These are phyloP conservation scores for Linum trigynum DNA, from an alignment of 345 rosid genomes.

Conservation along the genomic window DNA sequence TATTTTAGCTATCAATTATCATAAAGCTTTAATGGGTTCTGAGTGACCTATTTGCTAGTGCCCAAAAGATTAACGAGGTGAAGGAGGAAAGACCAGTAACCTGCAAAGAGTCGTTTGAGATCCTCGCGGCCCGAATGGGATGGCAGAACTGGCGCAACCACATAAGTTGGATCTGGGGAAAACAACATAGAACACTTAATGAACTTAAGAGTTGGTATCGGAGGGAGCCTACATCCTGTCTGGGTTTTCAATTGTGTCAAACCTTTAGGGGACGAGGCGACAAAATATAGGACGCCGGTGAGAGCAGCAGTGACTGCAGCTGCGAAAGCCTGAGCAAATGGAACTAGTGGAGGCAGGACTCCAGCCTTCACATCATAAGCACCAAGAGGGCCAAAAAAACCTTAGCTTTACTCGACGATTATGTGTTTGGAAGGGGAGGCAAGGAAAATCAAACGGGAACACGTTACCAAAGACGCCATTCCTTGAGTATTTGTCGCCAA, in stretches of 20 bases:
- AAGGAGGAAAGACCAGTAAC: slow-evolving; percentile 22
- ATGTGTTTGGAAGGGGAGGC: not conserved
- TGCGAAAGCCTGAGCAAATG: slow-evolving; percentile 95
- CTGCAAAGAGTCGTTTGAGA: slow-evolving; percentile 79
- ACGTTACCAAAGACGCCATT: slow-evolving; percentile 69
- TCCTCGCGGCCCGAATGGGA: slow-evolving; percentile 62
- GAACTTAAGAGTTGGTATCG: not conserved
- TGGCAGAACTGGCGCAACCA: slow-evolving; percentile 72
- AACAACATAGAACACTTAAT: slow-evolving; percentile 9
- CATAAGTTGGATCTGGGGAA: slow-evolving; percentile 68
- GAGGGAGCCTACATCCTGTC: not conserved
- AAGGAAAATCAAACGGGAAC: not conserved
- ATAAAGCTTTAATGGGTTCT: too few relatives aligned
- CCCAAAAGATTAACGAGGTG: not conserved
- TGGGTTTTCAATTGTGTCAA: not conserved
- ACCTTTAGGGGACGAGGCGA: slow-evolving; percentile 96
- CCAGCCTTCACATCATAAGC: slow-evolving; percentile 43
- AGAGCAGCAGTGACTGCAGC: slow-evolving; percentile 88
- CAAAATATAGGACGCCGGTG: slow-evolving; percentile 77
- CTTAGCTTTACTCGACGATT: slow-evolving; percentile 8
- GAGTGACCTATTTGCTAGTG: too few relatives aligned
- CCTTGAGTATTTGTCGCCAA: slow-evolving; percentile 58
- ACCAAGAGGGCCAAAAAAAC: not conserved
- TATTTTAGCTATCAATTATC: too few relatives aligned
- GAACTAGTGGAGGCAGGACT: slow-evolving; percentile 84